Conservation (phyloP, 352 stramenopile species). For the Plasmopara halstedii region DNA sequence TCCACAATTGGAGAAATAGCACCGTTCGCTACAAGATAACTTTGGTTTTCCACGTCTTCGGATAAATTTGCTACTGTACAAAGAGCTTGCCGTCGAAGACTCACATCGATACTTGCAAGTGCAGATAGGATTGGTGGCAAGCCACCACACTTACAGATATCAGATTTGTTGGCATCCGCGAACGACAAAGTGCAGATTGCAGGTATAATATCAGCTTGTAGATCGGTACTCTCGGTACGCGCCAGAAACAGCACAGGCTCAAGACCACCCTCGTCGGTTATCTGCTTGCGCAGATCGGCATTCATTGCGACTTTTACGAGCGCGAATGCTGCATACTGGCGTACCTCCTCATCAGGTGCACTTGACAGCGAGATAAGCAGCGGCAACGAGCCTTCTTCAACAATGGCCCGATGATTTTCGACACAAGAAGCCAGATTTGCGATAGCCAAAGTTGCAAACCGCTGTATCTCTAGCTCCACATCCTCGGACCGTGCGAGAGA, state of each 20-base stretch:
- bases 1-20: constrained; percentile 84
- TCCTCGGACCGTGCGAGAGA: constrained; percentile 91
- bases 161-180: constrained; percentile 89
- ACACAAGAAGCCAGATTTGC: constrained; percentile 92
- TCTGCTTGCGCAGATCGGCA: constrained; percentile 87
- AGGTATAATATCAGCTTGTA: constrained; percentile 89
- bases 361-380: constrained; percentile 94
- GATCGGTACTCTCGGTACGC: constrained; percentile 85
- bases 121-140: constrained; percentile 83
- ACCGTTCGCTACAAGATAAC: constrained; percentile 81
- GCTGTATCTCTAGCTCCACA: constrained; percentile 93
- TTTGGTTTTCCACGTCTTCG: constrained; percentile 92
- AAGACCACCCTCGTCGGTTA: constrained; percentile 93
- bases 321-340: constrained; percentile 93
- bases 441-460: constrained; percentile 89
- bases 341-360: constrained; percentile 89
- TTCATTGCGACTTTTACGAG: constrained; percentile 95
- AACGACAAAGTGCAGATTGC: constrained; percentile 91
- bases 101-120: constrained; percentile 57
- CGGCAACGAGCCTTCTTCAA: constrained; percentile 90
- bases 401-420: constrained; percentile 90
- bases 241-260: constrained; percentile 95
- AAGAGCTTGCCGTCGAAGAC: constrained; percentile 88
- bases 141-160: constrained; percentile 92
- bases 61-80: constrained; percentile 94